Conservation (phyloP, 2,329 filamentous ascomycete species). For the Calonectria multiphialidica region DNA sequence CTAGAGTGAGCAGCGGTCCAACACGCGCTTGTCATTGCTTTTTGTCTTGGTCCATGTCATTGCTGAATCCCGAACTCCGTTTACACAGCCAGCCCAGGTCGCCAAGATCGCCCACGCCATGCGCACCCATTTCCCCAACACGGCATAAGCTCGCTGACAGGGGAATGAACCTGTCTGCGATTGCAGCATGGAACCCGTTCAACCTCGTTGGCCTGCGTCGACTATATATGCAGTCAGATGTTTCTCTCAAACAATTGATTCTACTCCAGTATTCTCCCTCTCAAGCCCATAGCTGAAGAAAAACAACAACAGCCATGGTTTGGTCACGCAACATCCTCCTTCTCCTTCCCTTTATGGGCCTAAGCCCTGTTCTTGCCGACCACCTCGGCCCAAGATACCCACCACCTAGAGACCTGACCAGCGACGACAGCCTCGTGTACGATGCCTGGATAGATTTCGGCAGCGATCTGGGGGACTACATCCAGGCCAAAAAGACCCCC, state of each 20-base stretch:
- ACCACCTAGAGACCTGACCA: slow-evolving; percentile 19
- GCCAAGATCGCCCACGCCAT: not conserved
- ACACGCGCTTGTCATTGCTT: not conserved
- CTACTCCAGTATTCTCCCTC: not conserved
- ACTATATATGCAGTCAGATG: not conserved
- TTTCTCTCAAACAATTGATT: not conserved
- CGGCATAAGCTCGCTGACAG: not conserved
- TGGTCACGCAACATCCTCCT: not conserved
- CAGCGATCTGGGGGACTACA: not conserved
- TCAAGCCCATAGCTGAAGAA: not conserved
- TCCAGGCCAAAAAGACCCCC: not conserved
- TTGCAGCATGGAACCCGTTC: not conserved
- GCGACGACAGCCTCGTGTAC: slow-evolving; percentile 14
- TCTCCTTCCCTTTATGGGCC: not conserved
- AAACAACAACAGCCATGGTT: not conserved
- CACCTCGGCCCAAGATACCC: slow-evolving; percentile 25
- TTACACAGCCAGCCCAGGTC: not conserved
- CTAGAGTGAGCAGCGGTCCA: not conserved
- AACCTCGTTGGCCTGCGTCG: not conserved
- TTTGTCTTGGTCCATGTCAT: not conserved
- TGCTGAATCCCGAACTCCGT: not conserved
- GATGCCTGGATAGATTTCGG: slow-evolving; percentile 13
- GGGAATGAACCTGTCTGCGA: not conserved
- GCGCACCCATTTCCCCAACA: not conserved
- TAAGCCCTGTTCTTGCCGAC: not conserved